phyloP scores from a whole-genome alignment of 768 basidiomycete species.

The Calvatia gigantea region DNA sequence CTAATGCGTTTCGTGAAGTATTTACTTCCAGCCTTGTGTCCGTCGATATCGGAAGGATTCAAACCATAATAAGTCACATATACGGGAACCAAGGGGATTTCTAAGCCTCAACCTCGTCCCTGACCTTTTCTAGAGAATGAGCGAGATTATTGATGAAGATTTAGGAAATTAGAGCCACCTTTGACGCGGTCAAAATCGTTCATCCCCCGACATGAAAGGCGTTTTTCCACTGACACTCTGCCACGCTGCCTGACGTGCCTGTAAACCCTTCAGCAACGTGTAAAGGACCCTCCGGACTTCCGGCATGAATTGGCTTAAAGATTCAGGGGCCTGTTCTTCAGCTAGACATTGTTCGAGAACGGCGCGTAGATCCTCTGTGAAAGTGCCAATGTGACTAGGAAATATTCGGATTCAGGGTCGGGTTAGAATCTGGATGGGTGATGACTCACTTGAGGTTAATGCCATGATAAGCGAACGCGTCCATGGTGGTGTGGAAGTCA shows the following conservation, averaged over 20 bases:
- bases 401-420: background rate
- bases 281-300: slow-evolving; percentile 79
- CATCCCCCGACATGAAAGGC: slow-evolving; percentile 4
- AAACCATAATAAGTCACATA: background rate
- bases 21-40: background rate
- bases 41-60: background rate
- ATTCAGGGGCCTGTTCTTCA: slow-evolving; percentile 75
- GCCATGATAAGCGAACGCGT: slow-evolving; percentile 67
- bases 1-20: background rate
- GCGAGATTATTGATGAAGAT: background rate
- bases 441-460: slow-evolving; percentile 73
- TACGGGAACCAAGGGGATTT: background rate
- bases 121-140: background rate
- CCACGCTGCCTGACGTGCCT: slow-evolving; percentile 64
- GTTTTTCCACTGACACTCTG: slow-evolving; percentile 18
- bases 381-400: slow-evolving; percentile 56
- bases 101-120: background rate
- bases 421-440: background rate
- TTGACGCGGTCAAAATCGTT: slow-evolving; percentile 1
- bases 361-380: slow-evolving; percentile 59
- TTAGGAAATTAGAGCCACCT: background rate
- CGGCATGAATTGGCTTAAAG: slow-evolving; percentile 76
- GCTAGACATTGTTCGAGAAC: slow-evolving; percentile 64
- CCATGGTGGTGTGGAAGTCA: slow-evolving; percentile 79
- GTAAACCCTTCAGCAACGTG: slow-evolving; percentile 78